These are phyloP conservation scores for Salix caprea DNA, from an alignment of 345 rosid species.

Conservation along the genomic window DNA sequence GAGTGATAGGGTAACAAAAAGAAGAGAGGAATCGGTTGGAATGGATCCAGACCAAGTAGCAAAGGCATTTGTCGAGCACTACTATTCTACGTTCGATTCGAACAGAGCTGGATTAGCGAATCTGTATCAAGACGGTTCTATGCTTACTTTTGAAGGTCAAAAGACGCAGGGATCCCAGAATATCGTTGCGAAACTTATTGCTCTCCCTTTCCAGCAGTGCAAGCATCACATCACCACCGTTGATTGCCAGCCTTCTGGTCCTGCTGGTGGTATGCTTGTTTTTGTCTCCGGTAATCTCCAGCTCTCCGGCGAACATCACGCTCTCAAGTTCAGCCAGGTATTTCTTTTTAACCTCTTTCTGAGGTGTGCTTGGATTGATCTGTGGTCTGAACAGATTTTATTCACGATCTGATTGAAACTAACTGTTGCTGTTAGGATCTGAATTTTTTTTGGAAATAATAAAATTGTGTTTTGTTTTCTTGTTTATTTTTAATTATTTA, in stretches of 20 bases:
- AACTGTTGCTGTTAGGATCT: neutral
- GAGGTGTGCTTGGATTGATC: neutral
- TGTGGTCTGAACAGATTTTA: neutral
- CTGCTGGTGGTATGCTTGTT: constrained; percentile 82
- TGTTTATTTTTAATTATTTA: neutral
- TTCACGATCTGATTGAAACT: neutral
- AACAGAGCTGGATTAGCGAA: constrained; percentile 57
- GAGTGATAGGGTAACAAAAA: too few relatives aligned
- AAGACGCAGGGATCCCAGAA: constrained; percentile 74
- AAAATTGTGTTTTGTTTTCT: neutral
- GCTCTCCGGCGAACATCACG: constrained; percentile 86
- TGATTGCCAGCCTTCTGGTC: constrained; percentile 98
- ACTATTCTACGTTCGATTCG: constrained; percentile 76
- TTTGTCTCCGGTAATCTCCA: constrained; percentile 89
- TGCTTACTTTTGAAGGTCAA: constrained; percentile 94
- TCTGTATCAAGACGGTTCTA: constrained; percentile 77
- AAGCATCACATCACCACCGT: constrained; percentile 78
- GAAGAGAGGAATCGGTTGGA: neutral
- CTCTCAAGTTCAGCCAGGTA: constrained; percentile 97
- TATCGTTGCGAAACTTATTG: constrained; percentile 77
- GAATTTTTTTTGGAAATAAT: neutral
- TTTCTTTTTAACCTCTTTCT: neutral
- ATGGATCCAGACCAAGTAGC: constrained; percentile 89
- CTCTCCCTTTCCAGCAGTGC: constrained; percentile 92
- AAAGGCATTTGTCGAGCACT: constrained; percentile 88